These are phyloP conservation scores for Daldinia grandis DNA, from an alignment of 495 filamentous ascomycete genomes.

Conservation along the genomic window DNA sequence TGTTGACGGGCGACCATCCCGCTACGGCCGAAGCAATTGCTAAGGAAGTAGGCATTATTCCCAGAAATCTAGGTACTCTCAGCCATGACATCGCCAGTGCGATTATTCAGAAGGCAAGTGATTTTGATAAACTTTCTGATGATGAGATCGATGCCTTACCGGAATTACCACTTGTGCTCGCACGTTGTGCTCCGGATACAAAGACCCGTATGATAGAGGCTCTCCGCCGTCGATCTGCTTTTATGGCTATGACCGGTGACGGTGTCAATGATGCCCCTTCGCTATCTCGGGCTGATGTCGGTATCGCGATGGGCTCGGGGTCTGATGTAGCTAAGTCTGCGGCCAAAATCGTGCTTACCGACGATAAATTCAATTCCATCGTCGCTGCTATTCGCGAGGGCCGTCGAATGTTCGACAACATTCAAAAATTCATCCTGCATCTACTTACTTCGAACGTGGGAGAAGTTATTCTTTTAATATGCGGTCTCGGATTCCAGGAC, in stretches of 20 bases:
- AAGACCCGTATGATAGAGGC: conserved; percentile 76
- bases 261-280: conserved; percentile 88
- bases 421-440: conserved; percentile 84
- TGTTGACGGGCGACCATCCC: conserved; percentile 82
- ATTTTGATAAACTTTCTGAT: conserved; percentile 70
- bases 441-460: conserved; percentile 77
- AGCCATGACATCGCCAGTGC: conserved; percentile 61
- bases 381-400: conserved; percentile 78
- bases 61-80: conserved; percentile 62
- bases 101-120: conserved; percentile 68
- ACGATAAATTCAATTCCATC: conserved; percentile 88
- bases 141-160: conserved; percentile 65
- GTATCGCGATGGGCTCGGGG: conserved; percentile 87
- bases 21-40: conserved; percentile 80
- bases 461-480: conserved; percentile 74
- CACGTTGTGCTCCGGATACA: conserved; percentile 71
- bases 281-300: conserved; percentile 79
- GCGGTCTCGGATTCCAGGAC: conserved; percentile 78
- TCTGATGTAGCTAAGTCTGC: conserved; percentile 92
- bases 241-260: conserved; percentile 75
- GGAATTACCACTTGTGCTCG: conserved; percentile 70
- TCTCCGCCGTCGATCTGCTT: conserved; percentile 67
- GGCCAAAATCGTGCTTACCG: conserved; percentile 85
- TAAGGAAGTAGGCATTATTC: conserved; percentile 77
- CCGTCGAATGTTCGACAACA: conserved; percentile 78